Evolutionary conservation across 73 alveolate species (phyloP).

Genomic region (Tetrahymena elliotti): DNA sequence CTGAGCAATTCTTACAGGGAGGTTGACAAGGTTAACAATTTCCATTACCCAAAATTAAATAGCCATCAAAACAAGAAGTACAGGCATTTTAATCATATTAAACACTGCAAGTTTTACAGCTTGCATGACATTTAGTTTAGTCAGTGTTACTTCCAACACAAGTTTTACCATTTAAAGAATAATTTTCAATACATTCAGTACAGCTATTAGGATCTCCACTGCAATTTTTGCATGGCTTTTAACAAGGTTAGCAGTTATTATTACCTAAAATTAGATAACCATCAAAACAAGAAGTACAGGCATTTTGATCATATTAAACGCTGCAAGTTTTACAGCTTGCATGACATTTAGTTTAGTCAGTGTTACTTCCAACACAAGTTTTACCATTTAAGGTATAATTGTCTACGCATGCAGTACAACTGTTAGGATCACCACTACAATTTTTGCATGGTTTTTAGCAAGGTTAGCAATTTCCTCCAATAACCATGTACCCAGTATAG

Average conservation of each 20-base stretch:
- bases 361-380: background rate
- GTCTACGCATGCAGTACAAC: background rate
- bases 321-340: background rate
- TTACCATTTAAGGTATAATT: background rate
- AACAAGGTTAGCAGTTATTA: background rate
- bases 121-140: background rate
- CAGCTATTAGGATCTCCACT: background rate
- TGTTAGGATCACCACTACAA: background rate
- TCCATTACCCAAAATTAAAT: background rate
- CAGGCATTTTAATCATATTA: background rate
- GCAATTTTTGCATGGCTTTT: background rate
- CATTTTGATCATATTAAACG: background rate
- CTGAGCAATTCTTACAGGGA: background rate
- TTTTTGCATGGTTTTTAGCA: background rate
- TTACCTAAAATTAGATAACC: background rate
- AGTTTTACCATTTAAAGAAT: background rate
- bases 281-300: background rate
- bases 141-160: background rate
- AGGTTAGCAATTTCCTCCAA: background rate
- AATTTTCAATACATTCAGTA: background rate
- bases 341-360: background rate
- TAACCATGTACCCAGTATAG: background rate
- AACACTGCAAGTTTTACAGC: background rate
- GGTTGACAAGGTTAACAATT: background rate
- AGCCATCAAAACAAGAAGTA: background rate